Evolutionary conservation across 1,139 yeast genomes (phyloP).

Genomic region (Debaryomycetaceae sp.): DNA sequence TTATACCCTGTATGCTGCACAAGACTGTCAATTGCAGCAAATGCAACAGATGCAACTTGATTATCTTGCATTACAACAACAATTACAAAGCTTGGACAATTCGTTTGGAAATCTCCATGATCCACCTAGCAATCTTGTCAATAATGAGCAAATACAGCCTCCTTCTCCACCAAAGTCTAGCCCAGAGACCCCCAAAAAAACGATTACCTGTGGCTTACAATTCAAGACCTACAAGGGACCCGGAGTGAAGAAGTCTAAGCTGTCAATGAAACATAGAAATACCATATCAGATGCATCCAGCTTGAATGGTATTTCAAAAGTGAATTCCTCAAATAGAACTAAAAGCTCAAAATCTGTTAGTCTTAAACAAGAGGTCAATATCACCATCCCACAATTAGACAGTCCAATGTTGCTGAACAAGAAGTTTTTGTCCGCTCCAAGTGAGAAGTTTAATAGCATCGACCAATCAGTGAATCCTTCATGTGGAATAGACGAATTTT

Average conservation of each 20-base stretch:
- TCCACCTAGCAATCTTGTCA: constrained; percentile 6
- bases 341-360: constrained; percentile 29
- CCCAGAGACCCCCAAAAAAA: constrained; percentile 19
- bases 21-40: constrained; percentile 11
- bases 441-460: background rate
- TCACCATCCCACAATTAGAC: constrained; percentile 1
- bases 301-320: constrained; percentile 1
- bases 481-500: constrained; percentile 22
- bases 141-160: constrained; percentile 14
- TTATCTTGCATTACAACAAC: constrained; percentile 1
- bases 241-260: constrained; percentile 19
- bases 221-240: constrained; percentile 40
- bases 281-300: constrained; percentile 20
- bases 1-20: background rate
- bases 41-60: constrained; percentile 21
- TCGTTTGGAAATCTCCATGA: background rate
- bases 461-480: background rate
- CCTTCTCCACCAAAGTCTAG: constrained; percentile 18
- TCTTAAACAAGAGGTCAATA: constrained; percentile 26
- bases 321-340: constrained; percentile 6
- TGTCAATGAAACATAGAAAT: constrained; percentile 17
- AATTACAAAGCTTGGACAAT: constrained; percentile 1
- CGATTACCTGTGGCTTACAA: constrained; percentile 28
- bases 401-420: background rate
- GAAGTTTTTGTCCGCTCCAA: background rate